Conservation (phyloP, 768 basidiomycete genomes). For the Mycena belliarum region DNA sequence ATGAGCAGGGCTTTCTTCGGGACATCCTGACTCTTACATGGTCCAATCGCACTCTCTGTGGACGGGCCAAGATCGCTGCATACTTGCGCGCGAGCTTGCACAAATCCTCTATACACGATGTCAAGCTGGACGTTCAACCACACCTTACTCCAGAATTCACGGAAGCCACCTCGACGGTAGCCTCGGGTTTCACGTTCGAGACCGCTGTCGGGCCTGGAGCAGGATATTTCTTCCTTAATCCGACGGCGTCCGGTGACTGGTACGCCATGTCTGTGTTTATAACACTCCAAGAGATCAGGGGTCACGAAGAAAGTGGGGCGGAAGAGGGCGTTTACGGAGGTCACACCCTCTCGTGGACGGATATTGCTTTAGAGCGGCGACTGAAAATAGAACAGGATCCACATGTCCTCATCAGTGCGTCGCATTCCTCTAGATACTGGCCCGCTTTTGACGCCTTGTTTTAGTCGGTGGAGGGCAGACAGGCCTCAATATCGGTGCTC, state of each 20-base stretch:
- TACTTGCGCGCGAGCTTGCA: slow-evolving; percentile 23
- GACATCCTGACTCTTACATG: slow-evolving; percentile 38
- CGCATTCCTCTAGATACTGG: no score
- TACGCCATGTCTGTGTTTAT: slow-evolving; percentile 28
- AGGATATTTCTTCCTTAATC: slow-evolving; percentile 27
- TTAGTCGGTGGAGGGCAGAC: slow-evolving; percentile 45
- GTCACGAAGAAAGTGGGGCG: slow-evolving; percentile 29
- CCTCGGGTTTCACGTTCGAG: slow-evolving; percentile 31
- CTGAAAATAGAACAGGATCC: slow-evolving; percentile 32
- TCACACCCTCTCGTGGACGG: slow-evolving; percentile 29
- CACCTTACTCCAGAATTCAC: neutral
- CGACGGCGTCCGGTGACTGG: slow-evolving; percentile 20
- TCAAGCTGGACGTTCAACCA: no score
- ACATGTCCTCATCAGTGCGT: slow-evolving; percentile 31
- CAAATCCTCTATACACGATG: neutral
- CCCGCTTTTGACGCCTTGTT: no score
- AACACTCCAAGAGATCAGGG: slow-evolving; percentile 27
- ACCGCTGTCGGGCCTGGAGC: slow-evolving; percentile 26
- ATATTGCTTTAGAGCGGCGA: slow-evolving; percentile 30
- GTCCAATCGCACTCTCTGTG: slow-evolving; percentile 33
- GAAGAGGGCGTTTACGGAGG: slow-evolving; percentile 28
- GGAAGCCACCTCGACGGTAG: slow-evolving; percentile 2
- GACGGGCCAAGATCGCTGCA: slow-evolving; percentile 25
- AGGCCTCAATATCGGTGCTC: slow-evolving; percentile 42
- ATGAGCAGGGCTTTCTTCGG: slow-evolving; percentile 31